phyloP scores from a whole-genome alignment of 1,284 basidiomycete species.

The Singerocomus rubriflavus region DNA sequence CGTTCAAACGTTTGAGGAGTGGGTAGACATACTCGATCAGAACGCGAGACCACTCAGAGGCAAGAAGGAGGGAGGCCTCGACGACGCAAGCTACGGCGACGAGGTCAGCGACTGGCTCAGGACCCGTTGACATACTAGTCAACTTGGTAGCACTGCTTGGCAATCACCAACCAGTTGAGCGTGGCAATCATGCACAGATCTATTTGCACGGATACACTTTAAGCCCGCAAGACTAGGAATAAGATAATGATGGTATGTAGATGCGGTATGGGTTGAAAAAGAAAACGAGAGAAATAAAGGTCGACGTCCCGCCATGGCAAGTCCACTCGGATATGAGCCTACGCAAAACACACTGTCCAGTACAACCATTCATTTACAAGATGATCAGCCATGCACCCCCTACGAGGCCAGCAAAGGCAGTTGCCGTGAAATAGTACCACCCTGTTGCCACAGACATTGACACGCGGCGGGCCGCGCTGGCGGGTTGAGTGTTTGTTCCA shows the following conservation, averaged over 20 bases:
- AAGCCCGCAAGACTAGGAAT: conserved; percentile 12
- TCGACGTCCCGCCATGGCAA: conserved; percentile 2
- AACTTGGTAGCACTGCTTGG: too few species aligned
- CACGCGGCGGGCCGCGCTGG: conserved; percentile 24
- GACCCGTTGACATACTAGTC: conserved; percentile 20
- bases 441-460: conserved; percentile 23
- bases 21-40: conserved; percentile 48
- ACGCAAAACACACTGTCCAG: conserved; percentile 9
- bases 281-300: not conserved
- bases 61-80: conserved; percentile 59
- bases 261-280: conserved; percentile 8
- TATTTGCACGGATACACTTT: conserved; percentile 3
- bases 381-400: conserved; percentile 35
- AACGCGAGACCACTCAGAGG: conserved; percentile 50
- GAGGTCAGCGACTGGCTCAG: conserved; percentile 27
- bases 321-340: conserved; percentile 2
- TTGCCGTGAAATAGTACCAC: conserved; percentile 32
- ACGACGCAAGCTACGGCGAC: conserved; percentile 58
- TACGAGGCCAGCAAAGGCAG: conserved; percentile 29
- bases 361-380: conserved; percentile 14
- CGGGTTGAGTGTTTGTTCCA: conserved; percentile 39
- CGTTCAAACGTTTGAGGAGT: conserved; percentile 51
- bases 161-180: too few species aligned
- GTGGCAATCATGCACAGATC: not conserved
- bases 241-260: conserved; percentile 18